Conservation (phyloP, 495 filamentous ascomycete species). For the Neurospora tetrasperma region DNA sequence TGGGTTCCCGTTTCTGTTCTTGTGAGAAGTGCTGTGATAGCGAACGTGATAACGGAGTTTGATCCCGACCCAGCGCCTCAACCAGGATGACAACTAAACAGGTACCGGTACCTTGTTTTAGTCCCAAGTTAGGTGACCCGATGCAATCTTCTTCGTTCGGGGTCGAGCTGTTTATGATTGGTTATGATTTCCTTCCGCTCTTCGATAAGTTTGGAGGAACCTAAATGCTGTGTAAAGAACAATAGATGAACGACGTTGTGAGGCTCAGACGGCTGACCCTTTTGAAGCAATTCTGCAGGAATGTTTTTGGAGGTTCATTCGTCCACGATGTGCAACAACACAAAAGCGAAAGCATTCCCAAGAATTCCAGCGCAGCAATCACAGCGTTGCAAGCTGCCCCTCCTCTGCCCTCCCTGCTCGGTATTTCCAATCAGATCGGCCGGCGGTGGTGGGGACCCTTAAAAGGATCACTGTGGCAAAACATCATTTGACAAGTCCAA, state of each 20-base stretch:
- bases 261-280: not conserved
- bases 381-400: not conserved
- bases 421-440: not conserved
- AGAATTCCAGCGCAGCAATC: not conserved
- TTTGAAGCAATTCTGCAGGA: not conserved
- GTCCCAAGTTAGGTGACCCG: not conserved
- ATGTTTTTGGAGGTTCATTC: not conserved
- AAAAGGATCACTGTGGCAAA: not conserved
- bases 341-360: not conserved
- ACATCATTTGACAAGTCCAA: not conserved
- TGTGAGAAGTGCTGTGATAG: not conserved
- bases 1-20: not conserved
- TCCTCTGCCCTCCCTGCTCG: not conserved
- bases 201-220: not conserved
- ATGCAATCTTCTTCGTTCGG: not conserved
- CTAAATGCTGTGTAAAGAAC: not conserved
- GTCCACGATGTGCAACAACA: not conserved
- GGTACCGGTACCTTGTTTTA: not conserved
- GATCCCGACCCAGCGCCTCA: not conserved
- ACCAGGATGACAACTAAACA: not conserved
- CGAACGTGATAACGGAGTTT: not conserved
- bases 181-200: not conserved
- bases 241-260: not conserved
- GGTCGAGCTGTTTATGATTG: not conserved
- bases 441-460: not conserved